phyloP scores from a whole-genome alignment of 2,329 filamentous ascomycete genomes.

The Spiromastix sp. region DNA sequence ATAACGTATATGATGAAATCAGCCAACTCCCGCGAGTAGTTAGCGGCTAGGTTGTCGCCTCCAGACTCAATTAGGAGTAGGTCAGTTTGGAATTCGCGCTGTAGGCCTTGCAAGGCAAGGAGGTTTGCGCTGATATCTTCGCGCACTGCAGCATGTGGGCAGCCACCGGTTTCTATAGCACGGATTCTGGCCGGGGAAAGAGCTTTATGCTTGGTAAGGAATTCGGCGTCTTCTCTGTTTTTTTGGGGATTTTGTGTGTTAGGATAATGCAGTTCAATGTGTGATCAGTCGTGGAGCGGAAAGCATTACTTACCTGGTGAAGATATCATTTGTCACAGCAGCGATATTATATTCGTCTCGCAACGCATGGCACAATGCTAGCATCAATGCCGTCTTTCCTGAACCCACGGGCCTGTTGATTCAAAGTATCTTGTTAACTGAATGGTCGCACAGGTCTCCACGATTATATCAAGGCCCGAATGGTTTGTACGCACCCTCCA shows the following conservation, averaged over 20 bases:
- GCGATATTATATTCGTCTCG: constrained; percentile 76
- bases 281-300: too few species aligned
- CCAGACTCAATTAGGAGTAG: constrained; percentile 89
- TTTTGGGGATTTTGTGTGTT: constrained; percentile 1
- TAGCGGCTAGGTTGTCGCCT: constrained; percentile 92
- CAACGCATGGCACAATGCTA: constrained; percentile 77
- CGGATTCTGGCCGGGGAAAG: constrained; percentile 75
- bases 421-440: too few species aligned
- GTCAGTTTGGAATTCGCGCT: constrained; percentile 68
- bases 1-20: constrained; percentile 99
- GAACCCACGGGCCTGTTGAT: constrained; percentile 73
- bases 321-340: constrained; percentile 97
- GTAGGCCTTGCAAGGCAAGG: constrained; percentile 79
- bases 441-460: too few species aligned
- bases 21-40: constrained; percentile 88
- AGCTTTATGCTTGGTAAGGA: constrained; percentile 77
- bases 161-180: constrained; percentile 95
- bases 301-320: constrained; percentile 52
- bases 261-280: neutral
- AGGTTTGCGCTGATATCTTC: constrained; percentile 95
- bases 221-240: constrained; percentile 82
- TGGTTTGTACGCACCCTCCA: constrained; percentile 59
- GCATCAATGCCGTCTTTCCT: constrained; percentile 95
- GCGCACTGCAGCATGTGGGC: constrained; percentile 90
- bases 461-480: neutral